These are phyloP conservation scores for Lojkania enalia DNA, from an alignment of 2,329 filamentous ascomycete species.

Conservation along the genomic window DNA sequence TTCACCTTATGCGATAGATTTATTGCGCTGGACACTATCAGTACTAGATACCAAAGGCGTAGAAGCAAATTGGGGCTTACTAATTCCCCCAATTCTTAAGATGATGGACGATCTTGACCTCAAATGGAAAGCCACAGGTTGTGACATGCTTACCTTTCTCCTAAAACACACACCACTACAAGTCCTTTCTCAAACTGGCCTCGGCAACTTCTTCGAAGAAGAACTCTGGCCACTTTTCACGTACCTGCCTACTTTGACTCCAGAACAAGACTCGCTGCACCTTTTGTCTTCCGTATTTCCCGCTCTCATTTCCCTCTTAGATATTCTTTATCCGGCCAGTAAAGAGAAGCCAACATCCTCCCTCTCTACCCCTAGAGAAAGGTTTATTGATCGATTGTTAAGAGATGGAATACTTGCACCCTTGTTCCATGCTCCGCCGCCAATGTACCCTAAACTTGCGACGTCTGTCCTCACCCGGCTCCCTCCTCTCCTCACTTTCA, in stretches of 20 bases:
- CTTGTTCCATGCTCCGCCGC: constrained; percentile 57
- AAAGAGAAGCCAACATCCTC: neutral
- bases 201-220: constrained; percentile 69
- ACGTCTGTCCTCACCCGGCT: constrained; percentile 59
- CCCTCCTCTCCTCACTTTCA: constrained; percentile 53
- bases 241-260: constrained; percentile 75
- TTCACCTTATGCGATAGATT: constrained; percentile 54
- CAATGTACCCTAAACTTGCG: constrained; percentile 60
- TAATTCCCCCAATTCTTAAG: constrained; percentile 70
- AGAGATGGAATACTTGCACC: constrained; percentile 49
- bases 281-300: constrained; percentile 69
- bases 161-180: constrained; percentile 57
- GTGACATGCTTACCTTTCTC: constrained; percentile 59
- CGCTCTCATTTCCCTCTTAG: constrained; percentile 63
- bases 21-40: constrained; percentile 65
- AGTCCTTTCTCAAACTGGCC: constrained; percentile 64
- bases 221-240: constrained; percentile 72
- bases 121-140: constrained; percentile 58
- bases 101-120: constrained; percentile 67
- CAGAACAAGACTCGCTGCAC: constrained; percentile 67
- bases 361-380: constrained; percentile 20
- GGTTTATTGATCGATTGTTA: constrained; percentile 51
- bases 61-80: constrained; percentile 65
- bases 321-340: constrained; percentile 45
- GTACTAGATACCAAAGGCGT: constrained; percentile 56